Conservation (phyloP, 2,329 filamentous ascomycete species). For the Diaporthe humulicola region DNA sequence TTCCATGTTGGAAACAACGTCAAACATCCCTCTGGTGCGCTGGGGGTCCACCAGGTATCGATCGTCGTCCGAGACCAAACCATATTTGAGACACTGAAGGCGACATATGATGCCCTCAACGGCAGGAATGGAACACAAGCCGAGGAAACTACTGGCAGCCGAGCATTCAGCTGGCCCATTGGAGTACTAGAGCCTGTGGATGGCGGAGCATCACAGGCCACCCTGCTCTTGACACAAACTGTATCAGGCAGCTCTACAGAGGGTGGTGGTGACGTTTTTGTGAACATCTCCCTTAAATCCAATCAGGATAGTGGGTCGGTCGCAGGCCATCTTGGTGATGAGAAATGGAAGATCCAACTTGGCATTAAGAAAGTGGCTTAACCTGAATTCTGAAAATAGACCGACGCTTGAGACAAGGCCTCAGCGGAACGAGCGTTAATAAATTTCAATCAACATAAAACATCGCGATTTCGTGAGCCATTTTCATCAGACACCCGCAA, state of each 20-base stretch:
- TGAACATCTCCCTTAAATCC: slow-evolving; percentile 11
- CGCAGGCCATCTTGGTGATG: slow-evolving; percentile 11
- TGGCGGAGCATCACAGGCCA: background rate
- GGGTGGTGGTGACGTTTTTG: background rate
- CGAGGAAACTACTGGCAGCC: background rate
- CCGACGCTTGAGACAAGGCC: background rate
- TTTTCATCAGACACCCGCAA: no score
- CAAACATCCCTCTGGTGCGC: slow-evolving; percentile 64
- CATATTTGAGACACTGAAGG: slow-evolving; percentile 42
- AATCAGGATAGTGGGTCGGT: background rate
- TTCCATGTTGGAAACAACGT: slow-evolving; percentile 51
- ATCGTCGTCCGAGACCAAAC: slow-evolving; percentile 49
- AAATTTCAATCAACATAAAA: background rate
- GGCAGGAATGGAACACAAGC: background rate
- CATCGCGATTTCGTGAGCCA: background rate
- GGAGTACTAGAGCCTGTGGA: slow-evolving; percentile 4
- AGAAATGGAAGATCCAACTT: slow-evolving; percentile 1
- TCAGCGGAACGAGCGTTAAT: background rate
- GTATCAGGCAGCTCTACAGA: background rate
- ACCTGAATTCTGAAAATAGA: background rate
- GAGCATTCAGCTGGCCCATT: background rate
- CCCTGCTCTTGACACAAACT: background rate
- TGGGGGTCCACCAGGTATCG: slow-evolving; percentile 62
- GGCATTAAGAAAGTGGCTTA: slow-evolving; percentile 11
- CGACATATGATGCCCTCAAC: slow-evolving; percentile 48